Base-by-base conservation (phyloP, 345 rosid genomes). In the Citropsis articulata region DNA sequence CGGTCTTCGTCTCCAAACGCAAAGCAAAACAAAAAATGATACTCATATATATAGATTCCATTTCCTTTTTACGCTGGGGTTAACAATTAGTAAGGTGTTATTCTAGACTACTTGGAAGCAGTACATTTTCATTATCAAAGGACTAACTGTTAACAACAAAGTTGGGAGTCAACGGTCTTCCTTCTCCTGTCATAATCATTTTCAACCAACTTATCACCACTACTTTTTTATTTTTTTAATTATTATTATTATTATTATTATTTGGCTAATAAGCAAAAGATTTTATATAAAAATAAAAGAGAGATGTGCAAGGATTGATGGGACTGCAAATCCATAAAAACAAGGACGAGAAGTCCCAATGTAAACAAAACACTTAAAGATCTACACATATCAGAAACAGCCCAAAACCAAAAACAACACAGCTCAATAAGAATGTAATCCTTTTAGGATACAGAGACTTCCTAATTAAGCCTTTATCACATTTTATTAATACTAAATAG, bases 101-200 rank as follows among this genome's bases (percentile, higher is more conserved):
- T 71, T 38, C 9, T 71, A 31, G n/a, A 21, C 75, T 31, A 19
- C 24, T 53, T 30, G 9, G n/a, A 53, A 9, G 48, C 9, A 56
- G 64, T 55, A 19, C 30, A 71, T 12, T 56, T 57, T 56, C 75
- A 72, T 27, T 35, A 72, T 72, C 28, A 31, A 72, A 73, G 76
- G 50, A 73, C 76, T 18, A 48, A 30, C 78, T 66, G 27, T 48
- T 55, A 18, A 35, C 35, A 67, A 56, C 65, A 56, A 18, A n/a
- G 36, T 4, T 48, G 63, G 50, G 9, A 35, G 10, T 35, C 28
- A 18, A 75, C 9, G 2, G 53, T 16, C 55, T 25, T 36, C 66
- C 64, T 36, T 35, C 66, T 6, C 48, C 13, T 5, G n/a, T 62
- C 59, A 21, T 38, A 9, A 24, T 67, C n/a, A 65, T 48, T 72